These are phyloP conservation scores for Saturnispora saitoi DNA, from an alignment of 805 yeast species.

Conservation along the genomic window DNA sequence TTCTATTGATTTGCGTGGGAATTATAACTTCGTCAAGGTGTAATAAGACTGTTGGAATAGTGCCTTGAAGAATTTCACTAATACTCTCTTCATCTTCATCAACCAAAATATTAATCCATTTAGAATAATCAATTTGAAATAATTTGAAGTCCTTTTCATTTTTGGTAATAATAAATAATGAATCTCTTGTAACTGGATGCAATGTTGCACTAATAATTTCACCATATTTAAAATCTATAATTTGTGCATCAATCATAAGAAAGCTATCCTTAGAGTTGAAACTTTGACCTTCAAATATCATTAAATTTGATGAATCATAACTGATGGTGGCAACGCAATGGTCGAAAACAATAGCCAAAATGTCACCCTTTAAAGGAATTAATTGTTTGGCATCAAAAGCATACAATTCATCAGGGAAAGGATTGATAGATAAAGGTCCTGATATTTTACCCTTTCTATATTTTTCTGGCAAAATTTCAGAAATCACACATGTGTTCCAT, in stretches of 20 bases:
- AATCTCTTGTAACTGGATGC: slow-evolving; percentile 18
- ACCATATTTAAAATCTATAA: slow-evolving; percentile 8
- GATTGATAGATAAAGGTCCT: slow-evolving; percentile 48
- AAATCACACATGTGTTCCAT: background rate
- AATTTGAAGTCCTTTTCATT: slow-evolving; percentile 12
- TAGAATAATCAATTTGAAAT: slow-evolving; percentile 22
- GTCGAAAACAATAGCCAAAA: slow-evolving; percentile 19
- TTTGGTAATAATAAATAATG: slow-evolving; percentile 17
- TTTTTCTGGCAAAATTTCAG: slow-evolving; percentile 14
- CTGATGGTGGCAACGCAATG: slow-evolving; percentile 17
- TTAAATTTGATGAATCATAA: slow-evolving; percentile 18
- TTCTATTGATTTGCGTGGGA: background rate
- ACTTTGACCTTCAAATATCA: slow-evolving; percentile 20
- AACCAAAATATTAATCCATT: slow-evolving; percentile 20
- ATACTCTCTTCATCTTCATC: slow-evolving; percentile 17
- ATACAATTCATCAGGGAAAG: slow-evolving; percentile 49
- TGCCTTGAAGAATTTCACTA: slow-evolving; percentile 9
- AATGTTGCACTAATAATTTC: slow-evolving; percentile 12
- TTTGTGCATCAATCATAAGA: slow-evolving; percentile 11
- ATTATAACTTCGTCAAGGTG: slow-evolving; percentile 15
- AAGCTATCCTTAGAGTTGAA: slow-evolving; percentile 7
- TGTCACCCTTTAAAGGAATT: slow-evolving; percentile 20
- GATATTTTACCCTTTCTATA: slow-evolving; percentile 19
- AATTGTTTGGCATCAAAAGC: slow-evolving; percentile 32
- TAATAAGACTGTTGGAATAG: slow-evolving; percentile 19